phyloP scores from a whole-genome alignment of 352 stramenopile genomes.

The Pythium oligandrum region DNA sequence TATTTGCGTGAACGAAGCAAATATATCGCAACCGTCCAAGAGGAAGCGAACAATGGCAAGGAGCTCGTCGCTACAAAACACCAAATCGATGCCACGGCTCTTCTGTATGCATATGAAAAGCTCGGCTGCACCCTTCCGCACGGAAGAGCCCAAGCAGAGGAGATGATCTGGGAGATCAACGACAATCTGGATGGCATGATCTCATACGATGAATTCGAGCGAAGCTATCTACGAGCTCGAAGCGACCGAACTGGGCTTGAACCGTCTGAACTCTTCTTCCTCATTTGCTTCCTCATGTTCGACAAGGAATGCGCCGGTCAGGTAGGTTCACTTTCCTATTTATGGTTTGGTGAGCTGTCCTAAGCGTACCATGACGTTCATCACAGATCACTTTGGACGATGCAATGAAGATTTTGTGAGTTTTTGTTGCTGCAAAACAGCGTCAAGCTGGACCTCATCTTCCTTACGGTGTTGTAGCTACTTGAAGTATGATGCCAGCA shows the following conservation, averaged over 20 bases:
- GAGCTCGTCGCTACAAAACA: constrained; percentile 50
- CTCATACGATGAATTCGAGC: constrained; percentile 73
- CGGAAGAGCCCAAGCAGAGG: constrained; percentile 44
- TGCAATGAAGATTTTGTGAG: constrained; percentile 70
- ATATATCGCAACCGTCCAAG: constrained; percentile 44
- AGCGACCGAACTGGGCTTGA: constrained; percentile 64
- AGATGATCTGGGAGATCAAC: constrained; percentile 80
- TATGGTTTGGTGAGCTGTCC: not conserved
- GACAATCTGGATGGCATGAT: constrained; percentile 68
- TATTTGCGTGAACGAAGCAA: constrained; percentile 38
- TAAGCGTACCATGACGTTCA: too few relatives aligned
- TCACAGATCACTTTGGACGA: constrained; percentile 68
- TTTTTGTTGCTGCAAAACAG: not conserved
- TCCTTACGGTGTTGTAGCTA: constrained; percentile 26
- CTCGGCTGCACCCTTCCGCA: constrained; percentile 37
- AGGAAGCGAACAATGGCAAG: constrained; percentile 48
- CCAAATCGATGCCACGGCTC: constrained; percentile 39
- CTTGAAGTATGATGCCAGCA: constrained; percentile 69
- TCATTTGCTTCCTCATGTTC: constrained; percentile 85
- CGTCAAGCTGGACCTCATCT: not conserved
- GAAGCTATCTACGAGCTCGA: constrained; percentile 59
- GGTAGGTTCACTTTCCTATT: constrained; percentile 19
- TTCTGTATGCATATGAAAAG: constrained; percentile 53
- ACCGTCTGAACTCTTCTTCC: constrained; percentile 69
- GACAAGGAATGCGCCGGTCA: constrained; percentile 66